Conservation (phyloP, 2,329 filamentous ascomycete genomes). For the Fusarium lyarnte region DNA sequence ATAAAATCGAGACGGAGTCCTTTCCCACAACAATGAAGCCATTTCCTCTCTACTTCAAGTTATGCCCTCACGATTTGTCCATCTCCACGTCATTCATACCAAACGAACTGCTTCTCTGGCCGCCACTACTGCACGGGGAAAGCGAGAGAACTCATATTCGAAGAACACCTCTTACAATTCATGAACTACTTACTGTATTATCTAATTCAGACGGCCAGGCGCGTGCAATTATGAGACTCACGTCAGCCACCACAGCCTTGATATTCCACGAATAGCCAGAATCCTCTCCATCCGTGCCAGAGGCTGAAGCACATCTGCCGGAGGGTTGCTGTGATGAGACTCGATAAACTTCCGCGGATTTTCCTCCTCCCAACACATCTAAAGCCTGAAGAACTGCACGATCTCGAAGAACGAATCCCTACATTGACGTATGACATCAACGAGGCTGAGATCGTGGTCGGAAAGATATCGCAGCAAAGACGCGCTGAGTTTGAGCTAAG, state of each 20-base stretch:
- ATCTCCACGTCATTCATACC: conserved; percentile 8
- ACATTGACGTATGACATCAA: conserved; percentile 75
- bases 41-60: background rate
- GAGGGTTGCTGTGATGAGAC: conserved; percentile 33
- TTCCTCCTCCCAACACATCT: conserved; percentile 80
- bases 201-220: background rate
- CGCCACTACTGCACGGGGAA: background rate
- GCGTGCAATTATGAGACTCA: background rate
- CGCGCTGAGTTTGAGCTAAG: conserved; percentile 83
- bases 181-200: background rate
- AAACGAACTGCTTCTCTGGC: background rate
- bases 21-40: background rate
- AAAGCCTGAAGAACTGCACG: conserved; percentile 67
- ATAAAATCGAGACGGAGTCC: background rate
- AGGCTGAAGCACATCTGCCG: background rate
- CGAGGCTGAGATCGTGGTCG: conserved; percentile 79
- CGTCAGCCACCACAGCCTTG: background rate
- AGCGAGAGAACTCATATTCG: background rate
- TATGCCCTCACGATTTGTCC: background rate
- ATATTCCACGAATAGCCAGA: background rate
- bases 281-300: background rate
- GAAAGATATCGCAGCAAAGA: conserved; percentile 73
- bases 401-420: conserved; percentile 71
- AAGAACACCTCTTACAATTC: background rate
- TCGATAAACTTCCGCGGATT: conserved; percentile 65